Evolutionary conservation across 1,284 basidiomycete genomes (phyloP).

Genomic region (Boletus mariae): DNA sequence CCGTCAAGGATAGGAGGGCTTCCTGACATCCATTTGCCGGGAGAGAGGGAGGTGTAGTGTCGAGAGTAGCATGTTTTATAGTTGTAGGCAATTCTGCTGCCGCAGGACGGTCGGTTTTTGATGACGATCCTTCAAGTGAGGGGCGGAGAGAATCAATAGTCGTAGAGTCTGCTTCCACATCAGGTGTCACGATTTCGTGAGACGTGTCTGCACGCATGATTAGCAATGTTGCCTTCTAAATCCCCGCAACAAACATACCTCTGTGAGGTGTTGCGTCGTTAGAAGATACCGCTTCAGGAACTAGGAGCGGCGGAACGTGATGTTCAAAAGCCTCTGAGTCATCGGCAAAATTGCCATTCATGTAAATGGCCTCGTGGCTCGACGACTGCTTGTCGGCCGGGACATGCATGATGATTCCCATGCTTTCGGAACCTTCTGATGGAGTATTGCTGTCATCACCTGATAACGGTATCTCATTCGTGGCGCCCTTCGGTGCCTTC

Average conservation of each 20-base stretch:
- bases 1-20: conserved; percentile 10
- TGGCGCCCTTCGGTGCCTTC: conserved; percentile 13
- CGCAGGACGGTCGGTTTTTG: conserved; percentile 5
- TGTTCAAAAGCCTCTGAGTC: conserved; percentile 8
- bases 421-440: conserved; percentile 20
- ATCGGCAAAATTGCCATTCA: conserved; percentile 14
- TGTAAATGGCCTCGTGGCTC: conserved; percentile 22
- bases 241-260: conserved; percentile 15
- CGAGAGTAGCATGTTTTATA: conserved; percentile 10
- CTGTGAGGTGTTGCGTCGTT: conserved; percentile 5
- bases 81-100: conserved; percentile 6
- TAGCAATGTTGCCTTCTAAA: conserved; percentile 7
- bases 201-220: conserved; percentile 16
- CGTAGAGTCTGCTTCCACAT: conserved; percentile 12
- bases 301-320: conserved; percentile 4
- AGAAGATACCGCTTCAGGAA: conserved; percentile 7
- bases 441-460: conserved; percentile 8
- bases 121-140: conserved; percentile 5
- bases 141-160: conserved; percentile 2
- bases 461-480: conserved; percentile 13
- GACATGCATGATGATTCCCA: conserved; percentile 16
- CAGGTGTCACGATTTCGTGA: conserved; percentile 8
- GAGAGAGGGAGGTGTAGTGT: conserved; percentile 5
- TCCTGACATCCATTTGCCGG: conserved; percentile 7
- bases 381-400: conserved; percentile 13